phyloP scores from a whole-genome alignment of 129 eudicot species.

The Chrysanthemum makinoi region DNA sequence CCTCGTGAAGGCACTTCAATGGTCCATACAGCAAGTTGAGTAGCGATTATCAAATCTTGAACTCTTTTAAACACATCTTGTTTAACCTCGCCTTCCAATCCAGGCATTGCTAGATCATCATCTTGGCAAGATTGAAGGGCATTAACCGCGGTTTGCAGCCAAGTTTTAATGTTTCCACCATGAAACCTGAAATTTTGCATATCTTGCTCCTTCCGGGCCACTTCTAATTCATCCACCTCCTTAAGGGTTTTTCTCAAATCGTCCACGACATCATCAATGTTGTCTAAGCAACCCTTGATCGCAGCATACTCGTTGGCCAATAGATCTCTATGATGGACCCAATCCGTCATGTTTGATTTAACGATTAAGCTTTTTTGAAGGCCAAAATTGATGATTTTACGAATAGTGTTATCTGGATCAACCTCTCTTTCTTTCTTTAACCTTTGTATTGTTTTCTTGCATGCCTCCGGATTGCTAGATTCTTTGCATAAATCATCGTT shows the following conservation, averaged over 20 bases:
- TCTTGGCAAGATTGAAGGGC: conserved; percentile 25
- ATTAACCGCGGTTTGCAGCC: conserved; percentile 30
- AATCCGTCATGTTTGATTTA: conserved; percentile 27
- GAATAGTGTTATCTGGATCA: conserved; percentile 35
- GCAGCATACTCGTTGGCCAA: conserved; percentile 38
- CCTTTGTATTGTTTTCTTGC: conserved; percentile 26
- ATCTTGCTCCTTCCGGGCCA: conserved; percentile 24
- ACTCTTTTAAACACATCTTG: conserved; percentile 30
- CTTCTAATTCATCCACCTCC: conserved; percentile 33
- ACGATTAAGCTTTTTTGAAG: conserved; percentile 28
- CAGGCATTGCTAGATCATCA: conserved; percentile 35
- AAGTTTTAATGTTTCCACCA: conserved; percentile 24
- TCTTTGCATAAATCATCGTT: conserved; percentile 19
- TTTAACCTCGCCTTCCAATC: conserved; percentile 32
- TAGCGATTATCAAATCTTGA: conserved; percentile 32
- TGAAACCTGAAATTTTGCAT: conserved; percentile 27
- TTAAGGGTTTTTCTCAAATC: conserved; percentile 38
- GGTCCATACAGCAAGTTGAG: conserved; percentile 33
- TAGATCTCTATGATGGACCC: conserved; percentile 27
- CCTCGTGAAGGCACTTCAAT: conserved; percentile 26
- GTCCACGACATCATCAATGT: conserved; percentile 32
- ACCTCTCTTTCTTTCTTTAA: conserved; percentile 30
- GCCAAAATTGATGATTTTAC: conserved; percentile 34
- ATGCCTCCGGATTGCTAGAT: conserved; percentile 31
- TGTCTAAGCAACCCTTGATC: conserved; percentile 36